Evolutionary conservation across 2,329 filamentous ascomycete species (phyloP).

Genomic region (Epichloe hybrida): DNA sequence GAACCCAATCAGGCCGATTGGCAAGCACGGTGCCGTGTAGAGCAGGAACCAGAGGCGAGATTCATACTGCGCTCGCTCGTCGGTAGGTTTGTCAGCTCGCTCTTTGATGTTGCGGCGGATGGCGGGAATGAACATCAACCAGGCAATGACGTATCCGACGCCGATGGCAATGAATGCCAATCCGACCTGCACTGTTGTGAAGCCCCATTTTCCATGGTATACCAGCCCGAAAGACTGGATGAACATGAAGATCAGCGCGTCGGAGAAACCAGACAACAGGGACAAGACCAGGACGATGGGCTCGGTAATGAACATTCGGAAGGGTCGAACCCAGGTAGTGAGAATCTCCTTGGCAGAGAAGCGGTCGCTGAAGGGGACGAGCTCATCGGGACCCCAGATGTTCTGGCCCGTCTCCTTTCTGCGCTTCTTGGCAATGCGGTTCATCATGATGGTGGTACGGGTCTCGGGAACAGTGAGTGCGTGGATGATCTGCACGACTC

Average conservation of each 20-base stretch:
- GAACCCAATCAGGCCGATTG: conserved; percentile 57
- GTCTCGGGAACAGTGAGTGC: conserved; percentile 65
- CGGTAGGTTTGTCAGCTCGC: conserved; percentile 34
- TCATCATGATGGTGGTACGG: conserved; percentile 62
- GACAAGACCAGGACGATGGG: conserved; percentile 61
- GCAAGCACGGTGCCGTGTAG: conserved; percentile 44
- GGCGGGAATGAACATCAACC: conserved; percentile 43
- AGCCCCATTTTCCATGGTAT: conserved; percentile 49
- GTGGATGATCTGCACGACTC: conserved; percentile 52
- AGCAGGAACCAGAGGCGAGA: conserved; percentile 52
- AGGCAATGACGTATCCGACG: conserved; percentile 51
- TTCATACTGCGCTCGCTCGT: conserved; percentile 54
- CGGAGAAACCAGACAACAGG: conserved; percentile 57
- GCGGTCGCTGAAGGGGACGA: conserved; percentile 44
- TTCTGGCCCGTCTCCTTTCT: conserved; percentile 46
- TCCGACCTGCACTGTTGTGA: conserved; percentile 41
- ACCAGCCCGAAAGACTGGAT: conserved; percentile 58
- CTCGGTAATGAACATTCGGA: conserved; percentile 61
- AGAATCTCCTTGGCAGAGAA: conserved; percentile 45
- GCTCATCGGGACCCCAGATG: conserved; percentile 61
- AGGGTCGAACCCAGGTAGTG: conserved; percentile 47
- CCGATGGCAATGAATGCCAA: conserved; percentile 53
- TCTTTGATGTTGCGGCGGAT: conserved; percentile 40
- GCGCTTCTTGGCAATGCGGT: conserved; percentile 62
- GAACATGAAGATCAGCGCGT: conserved; percentile 67